Evolutionary conservation across 306 rosid genomes (phyloP), one percentile per base, ranked within the genome.

Genomic region (Vigna unguiculata): DNA sequence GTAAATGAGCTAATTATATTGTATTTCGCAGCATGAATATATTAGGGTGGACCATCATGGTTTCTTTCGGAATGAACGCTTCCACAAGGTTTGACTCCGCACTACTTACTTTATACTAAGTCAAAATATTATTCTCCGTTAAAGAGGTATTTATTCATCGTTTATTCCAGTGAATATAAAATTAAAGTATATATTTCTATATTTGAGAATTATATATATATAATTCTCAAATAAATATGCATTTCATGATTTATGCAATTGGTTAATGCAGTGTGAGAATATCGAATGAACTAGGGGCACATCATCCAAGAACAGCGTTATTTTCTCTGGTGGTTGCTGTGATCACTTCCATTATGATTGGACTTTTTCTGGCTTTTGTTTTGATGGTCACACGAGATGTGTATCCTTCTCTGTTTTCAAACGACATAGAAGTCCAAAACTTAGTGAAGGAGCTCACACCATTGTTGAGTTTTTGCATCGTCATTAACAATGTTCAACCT

Each of bases 1-100:
- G 58, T 21, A 55, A 55, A 55, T 4, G 20, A 1, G 34, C n/a
- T 47, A 17, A 47, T 43, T 21, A 10, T 68, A 19, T 60, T 71
- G 0, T 51, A 17, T 28, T 57, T 81, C 32, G 86, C 91, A 92
- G 96, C 87, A 80, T 77, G 89, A 90, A 93, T 67, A 90, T 93
- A 61, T 40, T 88, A 76, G 96, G 96, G 1, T 93, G 97, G 97
- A 86, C 89, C 2, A 20, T 90, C 64, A 87, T 89, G 96, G 84
- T 83, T 1, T 63, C 92, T 5, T 4, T 89, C 1, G 96, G 97
- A 69, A 82, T 90, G 80, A 90, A 87, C 58, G 92, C 90, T 40
- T 92, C 96, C 7, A 61, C 87, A 72, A 92, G 97, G 96, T 90
- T 52, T 47, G 80, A 4, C 38, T 57, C 15, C 6, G 7, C 64